phyloP scores from a whole-genome alignment of 2,329 filamentous ascomycete species.

The Penicillium corylophilum region DNA sequence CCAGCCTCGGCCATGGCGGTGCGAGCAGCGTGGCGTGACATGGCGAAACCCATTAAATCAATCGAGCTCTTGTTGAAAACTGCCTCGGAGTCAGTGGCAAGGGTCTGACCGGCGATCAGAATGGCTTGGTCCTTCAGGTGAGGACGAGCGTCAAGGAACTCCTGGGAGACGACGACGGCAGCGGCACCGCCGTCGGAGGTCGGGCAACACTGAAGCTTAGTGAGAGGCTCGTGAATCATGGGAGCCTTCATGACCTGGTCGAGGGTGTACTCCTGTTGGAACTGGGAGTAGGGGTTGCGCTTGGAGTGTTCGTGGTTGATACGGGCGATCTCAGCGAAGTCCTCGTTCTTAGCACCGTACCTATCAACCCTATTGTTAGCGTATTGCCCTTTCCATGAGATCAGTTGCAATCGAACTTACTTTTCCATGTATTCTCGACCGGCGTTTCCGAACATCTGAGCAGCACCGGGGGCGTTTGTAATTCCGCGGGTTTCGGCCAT shows the following conservation, averaged over 20 bases:
- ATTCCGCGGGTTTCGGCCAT: constrained; percentile 80
- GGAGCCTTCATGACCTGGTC: constrained; percentile 75
- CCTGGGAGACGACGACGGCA: constrained; percentile 82
- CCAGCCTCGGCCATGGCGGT: constrained; percentile 70
- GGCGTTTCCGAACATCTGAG: constrained; percentile 94
- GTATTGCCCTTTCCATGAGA: not conserved
- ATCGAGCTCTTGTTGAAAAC: constrained; percentile 80
- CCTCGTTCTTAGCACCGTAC: constrained; percentile 76
- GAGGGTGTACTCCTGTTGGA: constrained; percentile 84
- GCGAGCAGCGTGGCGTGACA: constrained; percentile 70
- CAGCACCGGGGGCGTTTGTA: constrained; percentile 78
- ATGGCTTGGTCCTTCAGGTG: constrained; percentile 81
- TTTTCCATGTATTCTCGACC: constrained; percentile 94
- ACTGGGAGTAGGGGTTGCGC: constrained; percentile 96
- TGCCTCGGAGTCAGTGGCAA: constrained; percentile 78
- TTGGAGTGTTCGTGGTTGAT: constrained; percentile 90
- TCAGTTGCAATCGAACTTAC: constrained; percentile 45
- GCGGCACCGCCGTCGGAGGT: constrained; percentile 91
- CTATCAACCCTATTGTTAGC: constrained; percentile 42
- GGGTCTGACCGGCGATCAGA: constrained; percentile 79
- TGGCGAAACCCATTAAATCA: constrained; percentile 84
- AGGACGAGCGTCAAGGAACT: constrained; percentile 80
- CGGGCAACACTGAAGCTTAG: constrained; percentile 97
- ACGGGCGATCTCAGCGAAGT: constrained; percentile 93
- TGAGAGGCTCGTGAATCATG: constrained; percentile 81